Base-by-base conservation (phyloP, 768 basidiomycete species). In the Suillus discolor region DNA sequence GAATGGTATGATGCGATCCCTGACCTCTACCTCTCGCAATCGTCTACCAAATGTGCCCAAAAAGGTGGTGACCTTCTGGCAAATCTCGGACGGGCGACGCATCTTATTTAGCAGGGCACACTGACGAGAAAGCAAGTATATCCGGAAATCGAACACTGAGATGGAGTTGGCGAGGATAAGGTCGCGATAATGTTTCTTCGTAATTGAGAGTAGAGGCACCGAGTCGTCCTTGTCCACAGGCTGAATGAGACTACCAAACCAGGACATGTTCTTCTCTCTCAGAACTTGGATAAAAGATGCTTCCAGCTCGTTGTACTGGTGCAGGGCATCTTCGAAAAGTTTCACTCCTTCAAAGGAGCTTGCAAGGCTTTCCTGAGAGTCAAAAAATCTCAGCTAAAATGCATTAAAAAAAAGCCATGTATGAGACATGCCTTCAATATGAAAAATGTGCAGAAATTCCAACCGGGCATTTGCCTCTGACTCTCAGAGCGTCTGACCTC, bases 401-500 rank as follows among this genome's bases (percentile, higher is more conserved):
- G 2, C 31, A 61, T 42, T 38, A 36, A 2, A 25, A 51, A 36
- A 38, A 31, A 34, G 62, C 53, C 45, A 64, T 62, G 62, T 65
- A 61, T 28, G n/a, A 61, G 41, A 42, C 82, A 64, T 63, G 94
- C 97, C 88, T 99, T 99, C 44, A 96, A 82, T 61, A 96, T 88
- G 77, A 98, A 98, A 81, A 96, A 99, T 0, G 92, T 96, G 75
- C 96, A 96, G 74, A 97, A 99, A 73, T 97, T 97, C 97, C 97
- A 99, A 11, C 97, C 97, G 1, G 95, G 94, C 87, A 96, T 92
- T 71, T 91, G 85, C 63, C 93, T 85, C 76, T 98, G 94, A 57
- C 87, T 84, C 73, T 99, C 97, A 0, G 93, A 94, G 44, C 94
- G 87, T 71, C 85, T 90, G 4, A 98, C 91, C 67, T 97, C 96